A percentile compares a stretch with the other conserved stretches of the same genome.
These are phyloP conservation scores for Protea cynaroides DNA, from an alignment of 164 flowering plant genomes.

Conservation along the genomic window DNA sequence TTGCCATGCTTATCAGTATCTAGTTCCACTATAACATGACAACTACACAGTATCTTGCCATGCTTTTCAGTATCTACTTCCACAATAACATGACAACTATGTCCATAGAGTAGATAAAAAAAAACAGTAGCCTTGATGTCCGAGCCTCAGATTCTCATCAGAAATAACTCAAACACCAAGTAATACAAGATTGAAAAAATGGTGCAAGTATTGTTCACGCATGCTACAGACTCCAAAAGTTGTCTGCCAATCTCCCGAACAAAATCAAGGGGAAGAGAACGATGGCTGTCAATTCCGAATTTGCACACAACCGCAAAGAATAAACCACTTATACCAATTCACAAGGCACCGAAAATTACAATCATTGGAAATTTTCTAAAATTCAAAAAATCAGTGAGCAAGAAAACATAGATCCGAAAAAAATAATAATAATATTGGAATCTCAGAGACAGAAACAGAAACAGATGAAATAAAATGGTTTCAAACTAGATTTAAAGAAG, in stretches of 20 bases:
- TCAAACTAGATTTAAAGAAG: too few species aligned
- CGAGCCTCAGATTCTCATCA: conserved; percentile 6
- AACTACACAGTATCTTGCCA: too few species aligned
- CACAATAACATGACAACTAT: too few species aligned
- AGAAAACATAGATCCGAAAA: too few species aligned
- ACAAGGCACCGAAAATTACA: too few species aligned
- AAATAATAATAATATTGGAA: too few species aligned
- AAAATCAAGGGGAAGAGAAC: conserved; percentile 96
- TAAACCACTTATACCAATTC: conserved; percentile 49
- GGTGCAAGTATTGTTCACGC: conserved; percentile 70
- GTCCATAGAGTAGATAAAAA: not conserved
- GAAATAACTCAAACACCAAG: conserved; percentile 13
- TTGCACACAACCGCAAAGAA: conserved; percentile 99
- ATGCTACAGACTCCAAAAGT: conserved; percentile 99
- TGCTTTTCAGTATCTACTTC: too few species aligned
- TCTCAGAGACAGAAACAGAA: too few species aligned
- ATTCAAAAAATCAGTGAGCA: too few species aligned
- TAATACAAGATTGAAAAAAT: conserved; percentile 20
- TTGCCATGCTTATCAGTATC: not conserved
- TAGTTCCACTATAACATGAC: not conserved
- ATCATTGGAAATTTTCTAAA: too few species aligned
- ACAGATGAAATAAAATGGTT: too few species aligned
- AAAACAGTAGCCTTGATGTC: conserved; percentile 1
- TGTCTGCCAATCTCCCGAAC: conserved; percentile 99
- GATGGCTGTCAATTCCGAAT: conserved; percentile 97